Evolutionary conservation across 257 asterid genomes (phyloP), one percentile per base, ranked within the genome.

Genomic region (Fraxinus quadrangulata): DNA sequence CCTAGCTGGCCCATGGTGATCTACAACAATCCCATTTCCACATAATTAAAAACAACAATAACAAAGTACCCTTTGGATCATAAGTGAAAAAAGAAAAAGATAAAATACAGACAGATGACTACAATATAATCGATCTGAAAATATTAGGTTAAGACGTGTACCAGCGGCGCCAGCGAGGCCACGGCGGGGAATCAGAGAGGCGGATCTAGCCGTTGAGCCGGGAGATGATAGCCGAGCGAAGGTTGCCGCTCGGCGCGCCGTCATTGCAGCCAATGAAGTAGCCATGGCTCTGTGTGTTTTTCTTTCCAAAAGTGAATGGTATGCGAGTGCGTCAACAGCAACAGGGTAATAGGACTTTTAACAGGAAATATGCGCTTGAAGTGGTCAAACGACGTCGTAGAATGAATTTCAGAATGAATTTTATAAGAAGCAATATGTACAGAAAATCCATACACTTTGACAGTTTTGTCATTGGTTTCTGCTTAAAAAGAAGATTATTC

Each of bases 111-210:
- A 26, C 14, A 7, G 14, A 61, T 61, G 23, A 9, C 24, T 5
- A 10, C 31, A 30, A 63, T 42, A 71, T 61, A 47, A 76, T 28
- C 71, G 78, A 67, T 72, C 79, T 3, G 33, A 59, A 11, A 69
- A 59, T n/a, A n/a, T 37, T n/a, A 45, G 31, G 72, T 24, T 39
- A 61, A 81, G 81, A 80, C 54, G 23, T 11, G 75, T 88, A 92
- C 96, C 97, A 9, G 96, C 89, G 65, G 96, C 81, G 67, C 92
- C 88, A 75, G 96, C 91, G 45, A 94, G 87, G 79, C 94, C 94
- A 31, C 96, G 96, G 82, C 97, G 92, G 70, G 87, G 80, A 71
- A 87, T 42, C n/a, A 89, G 73, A 31, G 91, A 84, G 56, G 89
- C 73, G 2, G 91, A 59, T 73, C 76, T 88, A 76, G 86, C 33